These are phyloP conservation scores for Neurospora sp. DNA, from an alignment of 495 filamentous ascomycete species.

Conservation along the genomic window DNA sequence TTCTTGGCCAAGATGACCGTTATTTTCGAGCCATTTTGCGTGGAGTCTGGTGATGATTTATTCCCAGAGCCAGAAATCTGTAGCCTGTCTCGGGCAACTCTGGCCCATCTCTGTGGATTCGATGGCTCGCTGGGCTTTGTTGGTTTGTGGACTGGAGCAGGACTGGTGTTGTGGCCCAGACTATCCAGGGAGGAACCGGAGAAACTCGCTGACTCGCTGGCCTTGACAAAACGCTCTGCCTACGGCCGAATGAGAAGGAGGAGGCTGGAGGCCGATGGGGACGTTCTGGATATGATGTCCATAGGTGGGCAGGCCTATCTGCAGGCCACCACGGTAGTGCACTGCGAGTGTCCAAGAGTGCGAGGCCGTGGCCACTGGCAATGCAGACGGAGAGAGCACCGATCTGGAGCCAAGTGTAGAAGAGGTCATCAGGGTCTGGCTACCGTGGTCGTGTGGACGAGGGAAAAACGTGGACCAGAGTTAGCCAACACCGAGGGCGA, in stretches of 20 bases:
- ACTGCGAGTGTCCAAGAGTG: background rate
- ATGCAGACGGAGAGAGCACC: conserved; percentile 13
- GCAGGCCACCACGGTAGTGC: background rate
- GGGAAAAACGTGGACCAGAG: conserved; percentile 18
- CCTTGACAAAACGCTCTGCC: background rate
- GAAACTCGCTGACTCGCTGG: background rate
- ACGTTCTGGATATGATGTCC: background rate
- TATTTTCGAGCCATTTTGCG: background rate
- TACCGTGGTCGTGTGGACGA: conserved; percentile 4
- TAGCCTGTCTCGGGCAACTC: conserved; percentile 3
- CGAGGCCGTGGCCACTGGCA: conserved; percentile 1
- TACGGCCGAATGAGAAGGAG: conserved; percentile 9
- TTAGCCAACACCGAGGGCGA: conserved; percentile 13
- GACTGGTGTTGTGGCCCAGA: background rate
- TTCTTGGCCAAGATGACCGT: conserved; percentile 4
- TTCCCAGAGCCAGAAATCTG: background rate
- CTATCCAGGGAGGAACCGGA: background rate
- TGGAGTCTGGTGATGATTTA: background rate
- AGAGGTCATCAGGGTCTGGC: conserved; percentile 1
- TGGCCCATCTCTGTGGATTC: background rate
- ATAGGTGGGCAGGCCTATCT: background rate
- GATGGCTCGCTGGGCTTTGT: conserved; percentile 5
- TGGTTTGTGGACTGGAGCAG: conserved; percentile 7
- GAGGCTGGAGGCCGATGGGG: conserved; percentile 5
- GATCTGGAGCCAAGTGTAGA: conserved; percentile 17